Evolutionary conservation across 2,329 filamentous ascomycete species (phyloP).

Genomic region (Phialophora chinensis): DNA sequence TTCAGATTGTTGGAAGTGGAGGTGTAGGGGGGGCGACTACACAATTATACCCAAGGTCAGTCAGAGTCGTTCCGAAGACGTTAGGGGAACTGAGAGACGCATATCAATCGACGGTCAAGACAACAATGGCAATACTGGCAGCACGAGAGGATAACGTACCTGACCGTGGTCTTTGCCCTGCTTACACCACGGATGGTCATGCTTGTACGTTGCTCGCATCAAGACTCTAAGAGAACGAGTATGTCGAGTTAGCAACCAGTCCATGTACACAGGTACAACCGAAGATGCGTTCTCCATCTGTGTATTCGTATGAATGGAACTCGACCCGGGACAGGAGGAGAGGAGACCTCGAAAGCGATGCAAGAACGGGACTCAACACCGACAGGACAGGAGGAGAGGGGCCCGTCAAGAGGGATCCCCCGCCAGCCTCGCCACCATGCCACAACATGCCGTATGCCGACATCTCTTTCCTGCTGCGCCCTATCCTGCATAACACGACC

Average conservation of each 20-base stretch:
- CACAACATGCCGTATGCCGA: too few relatives aligned
- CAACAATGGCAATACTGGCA: neutral
- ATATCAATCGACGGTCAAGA: neutral
- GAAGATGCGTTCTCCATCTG: neutral
- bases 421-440: too few relatives aligned
- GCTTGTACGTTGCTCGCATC: constrained; percentile 30
- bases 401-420: too few relatives aligned
- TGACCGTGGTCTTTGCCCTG: constrained; percentile 24
- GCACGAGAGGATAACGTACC: constrained; percentile 6
- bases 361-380: neutral
- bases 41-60: neutral
- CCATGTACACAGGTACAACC: neutral
- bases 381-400: too few relatives aligned
- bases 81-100: neutral
- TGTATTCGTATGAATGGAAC: neutral
- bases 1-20: constrained; percentile 33
- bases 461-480: too few relatives aligned
- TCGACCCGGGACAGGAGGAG: neutral
- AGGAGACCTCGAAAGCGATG: neutral
- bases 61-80: too few relatives aligned
- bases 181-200: constrained; percentile 27
- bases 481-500: neutral
- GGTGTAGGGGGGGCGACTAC: constrained; percentile 32
- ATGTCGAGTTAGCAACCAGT: neutral
- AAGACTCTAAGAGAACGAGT: constrained; percentile 19